Evolutionary conservation across 2,329 filamentous ascomycete genomes (phyloP), one percentile per base, ranked within the genome.

Genomic region (Alternaria triticimaculans): DNA sequence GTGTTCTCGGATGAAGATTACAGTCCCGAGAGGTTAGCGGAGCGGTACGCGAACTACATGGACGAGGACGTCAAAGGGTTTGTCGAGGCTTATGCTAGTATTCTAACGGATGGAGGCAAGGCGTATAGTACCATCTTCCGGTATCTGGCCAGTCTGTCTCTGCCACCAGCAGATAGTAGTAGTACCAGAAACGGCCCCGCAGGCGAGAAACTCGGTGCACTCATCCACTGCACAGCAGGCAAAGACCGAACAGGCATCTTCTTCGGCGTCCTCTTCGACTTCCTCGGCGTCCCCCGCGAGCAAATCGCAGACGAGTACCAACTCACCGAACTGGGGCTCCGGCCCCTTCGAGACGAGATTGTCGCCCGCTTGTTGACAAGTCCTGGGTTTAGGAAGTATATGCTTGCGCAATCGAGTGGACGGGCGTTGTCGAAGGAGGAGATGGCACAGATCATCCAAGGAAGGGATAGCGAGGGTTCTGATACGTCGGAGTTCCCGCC

Each of bases 231-330:
- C 78, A 92, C 90, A 0, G 90, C 90, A 0, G 92, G 92, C 12
- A 94, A 94, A 79, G 92, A 94, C 76, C 85, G 92, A 46, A 94
- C 92, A 0, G 92, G 92, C 3, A 85, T 94, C 5, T 80, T 93
- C 48, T 87, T 88, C 53, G 91, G 90, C 4, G 71, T 94, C 44
- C 76, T 94, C 9, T 82, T 93, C 43, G 80, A 86, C 25, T 82
- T 93, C 26, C 88, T 88, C 9, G 88, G 89, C 5, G 88, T 92
- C 0, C 78, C 83, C 2, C 84, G 88, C 66, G 82, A 90, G 85
- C n/a, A 53, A 1, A 77, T 80, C 26, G 90, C 89, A 0, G 78
- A 85, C 10, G 92, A 94, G 76, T 94, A 94, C 76, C 82, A 85
- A 15, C 81, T 92, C 10, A 92, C 90, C 0, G 88, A 92, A 55